A percentile compares a stretch with the other conserved stretches of the same genome.
Conservation (phyloP, 768 basidiomycete genomes). For the Trametes cubensis region DNA sequence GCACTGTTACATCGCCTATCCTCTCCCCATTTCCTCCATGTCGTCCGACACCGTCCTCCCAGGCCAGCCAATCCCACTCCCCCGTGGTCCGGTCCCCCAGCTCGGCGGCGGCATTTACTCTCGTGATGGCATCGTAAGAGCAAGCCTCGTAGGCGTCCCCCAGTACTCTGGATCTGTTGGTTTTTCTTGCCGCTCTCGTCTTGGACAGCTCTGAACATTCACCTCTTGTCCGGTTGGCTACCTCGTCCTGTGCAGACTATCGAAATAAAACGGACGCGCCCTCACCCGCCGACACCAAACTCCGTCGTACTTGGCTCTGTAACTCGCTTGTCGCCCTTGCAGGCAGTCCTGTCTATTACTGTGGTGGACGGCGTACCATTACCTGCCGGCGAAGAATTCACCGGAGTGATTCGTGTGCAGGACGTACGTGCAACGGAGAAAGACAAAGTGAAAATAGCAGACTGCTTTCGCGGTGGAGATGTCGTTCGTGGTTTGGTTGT, state of each 20-base stretch:
- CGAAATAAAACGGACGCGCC: constrained; percentile 62
- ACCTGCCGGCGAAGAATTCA: constrained; percentile 84
- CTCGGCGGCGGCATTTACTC: constrained; percentile 69
- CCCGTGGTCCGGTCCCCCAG: constrained; percentile 55
- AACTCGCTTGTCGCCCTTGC: constrained; percentile 79
- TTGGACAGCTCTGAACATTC: constrained; percentile 28
- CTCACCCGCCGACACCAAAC: constrained; percentile 72
- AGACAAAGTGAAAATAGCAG: constrained; percentile 84
- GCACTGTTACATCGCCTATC: constrained; percentile 5
- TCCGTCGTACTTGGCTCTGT: constrained; percentile 83
- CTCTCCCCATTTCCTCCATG: constrained; percentile 7
- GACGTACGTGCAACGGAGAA: constrained; percentile 91
- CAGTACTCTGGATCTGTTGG: constrained; percentile 67
- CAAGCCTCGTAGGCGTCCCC: constrained; percentile 71
- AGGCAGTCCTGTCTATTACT: constrained; percentile 81
- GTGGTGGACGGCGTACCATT: constrained; percentile 87
- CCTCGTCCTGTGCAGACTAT: constrained; percentile 47
- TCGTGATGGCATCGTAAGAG: constrained; percentile 63
- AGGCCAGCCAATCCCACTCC: constrained; percentile 72
- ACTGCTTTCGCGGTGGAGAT: constrained; percentile 91
- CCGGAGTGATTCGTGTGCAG: constrained; percentile 83
- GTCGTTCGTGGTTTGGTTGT: constrained; percentile 88
- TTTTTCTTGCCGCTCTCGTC: constrained; percentile 37
- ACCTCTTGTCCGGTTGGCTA: constrained; percentile 9
- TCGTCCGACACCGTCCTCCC: constrained; percentile 55